phyloP scores from a whole-genome alignment of 2,329 filamentous ascomycete species.

The Teratosphaeriaceae sp. region DNA sequence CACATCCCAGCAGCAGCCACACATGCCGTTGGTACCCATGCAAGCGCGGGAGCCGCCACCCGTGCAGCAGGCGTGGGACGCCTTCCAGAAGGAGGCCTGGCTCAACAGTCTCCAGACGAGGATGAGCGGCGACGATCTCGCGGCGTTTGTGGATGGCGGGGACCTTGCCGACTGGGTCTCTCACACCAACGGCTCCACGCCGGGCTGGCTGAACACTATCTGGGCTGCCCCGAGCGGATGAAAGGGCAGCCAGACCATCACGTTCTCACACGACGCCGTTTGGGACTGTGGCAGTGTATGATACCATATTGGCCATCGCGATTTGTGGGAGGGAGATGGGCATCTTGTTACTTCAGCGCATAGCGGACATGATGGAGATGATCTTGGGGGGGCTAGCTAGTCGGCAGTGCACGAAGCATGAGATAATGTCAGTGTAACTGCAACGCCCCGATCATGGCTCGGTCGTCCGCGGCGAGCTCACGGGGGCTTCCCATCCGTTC shows the following conservation, averaged over 20 bases:
- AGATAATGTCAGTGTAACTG: too few species aligned
- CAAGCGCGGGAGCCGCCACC: background rate
- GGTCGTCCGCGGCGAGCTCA: too few species aligned
- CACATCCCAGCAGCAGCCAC: conserved; percentile 4
- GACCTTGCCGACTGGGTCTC: conserved; percentile 14
- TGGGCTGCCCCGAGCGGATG: conserved; percentile 1
- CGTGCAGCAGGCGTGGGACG: conserved; percentile 17
- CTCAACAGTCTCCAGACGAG: conserved; percentile 30
- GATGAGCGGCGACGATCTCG: conserved; percentile 35
- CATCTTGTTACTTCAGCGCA: background rate
- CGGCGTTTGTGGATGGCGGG: conserved; percentile 34
- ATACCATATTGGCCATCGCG: background rate
- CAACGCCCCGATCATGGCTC: too few species aligned
- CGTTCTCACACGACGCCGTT: background rate
- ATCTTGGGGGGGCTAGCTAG: background rate
- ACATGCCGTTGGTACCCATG: background rate
- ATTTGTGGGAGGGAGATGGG: background rate
- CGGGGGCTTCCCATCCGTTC: too few species aligned
- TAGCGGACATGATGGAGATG: background rate
- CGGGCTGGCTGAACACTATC: conserved; percentile 10
- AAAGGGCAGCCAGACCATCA: background rate
- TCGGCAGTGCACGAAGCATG: background rate
- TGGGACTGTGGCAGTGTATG: too few species aligned
- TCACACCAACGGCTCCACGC: background rate
- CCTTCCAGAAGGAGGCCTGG: conserved; percentile 29